phyloP scores from a whole-genome alignment of 768 basidiomycete species.

The Russula sp. region DNA sequence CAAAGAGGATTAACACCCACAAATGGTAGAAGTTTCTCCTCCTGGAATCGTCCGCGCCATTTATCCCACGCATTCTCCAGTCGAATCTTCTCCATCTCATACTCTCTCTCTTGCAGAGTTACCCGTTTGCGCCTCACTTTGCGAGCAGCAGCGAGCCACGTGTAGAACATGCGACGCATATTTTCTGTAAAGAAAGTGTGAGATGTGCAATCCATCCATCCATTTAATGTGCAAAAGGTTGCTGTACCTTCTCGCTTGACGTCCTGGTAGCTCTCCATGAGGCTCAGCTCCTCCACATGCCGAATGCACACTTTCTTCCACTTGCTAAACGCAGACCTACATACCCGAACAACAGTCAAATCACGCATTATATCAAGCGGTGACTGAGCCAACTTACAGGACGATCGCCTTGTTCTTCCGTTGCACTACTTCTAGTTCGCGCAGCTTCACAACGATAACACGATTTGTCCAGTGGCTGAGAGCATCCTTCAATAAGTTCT shows the following conservation, averaged over 20 bases:
- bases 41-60: constrained; percentile 72
- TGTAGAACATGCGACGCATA: constrained; percentile 62
- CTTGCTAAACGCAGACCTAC: constrained; percentile 58
- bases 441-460: constrained; percentile 69
- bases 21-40: constrained; percentile 61
- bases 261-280: constrained; percentile 82
- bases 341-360: constrained; percentile 6
- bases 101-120: constrained; percentile 57
- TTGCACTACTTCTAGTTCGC: constrained; percentile 63
- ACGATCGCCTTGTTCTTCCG: constrained; percentile 41
- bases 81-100: constrained; percentile 53
- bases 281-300: constrained; percentile 66
- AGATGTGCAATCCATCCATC: background rate
- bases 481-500: constrained; percentile 53
- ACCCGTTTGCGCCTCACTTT: constrained; percentile 59
- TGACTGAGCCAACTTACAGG: constrained; percentile 35
- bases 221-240: background rate
- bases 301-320: constrained; percentile 63
- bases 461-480: constrained; percentile 66
- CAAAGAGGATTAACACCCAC: constrained; percentile 41
- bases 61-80: constrained; percentile 67
- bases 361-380: background rate
- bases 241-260: constrained; percentile 72
- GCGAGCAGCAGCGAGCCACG: constrained; percentile 63
- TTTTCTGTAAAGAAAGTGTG: constrained; percentile 46